Evolutionary conservation across 345 rosid genomes (phyloP).

Genomic region (Sapria himalayana): DNA sequence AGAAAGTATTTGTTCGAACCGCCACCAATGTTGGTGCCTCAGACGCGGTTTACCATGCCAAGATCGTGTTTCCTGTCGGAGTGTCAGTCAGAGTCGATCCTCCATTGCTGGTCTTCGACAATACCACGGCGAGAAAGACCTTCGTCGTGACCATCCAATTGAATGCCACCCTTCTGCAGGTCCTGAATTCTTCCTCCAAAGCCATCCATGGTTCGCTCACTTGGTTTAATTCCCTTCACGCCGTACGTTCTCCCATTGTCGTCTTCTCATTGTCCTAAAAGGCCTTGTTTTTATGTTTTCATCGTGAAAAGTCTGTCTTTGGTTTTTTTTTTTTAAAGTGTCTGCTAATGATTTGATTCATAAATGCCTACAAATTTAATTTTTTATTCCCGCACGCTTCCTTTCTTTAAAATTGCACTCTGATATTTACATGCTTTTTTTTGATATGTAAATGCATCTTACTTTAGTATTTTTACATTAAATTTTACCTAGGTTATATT

Average conservation of each 20-base stretch:
- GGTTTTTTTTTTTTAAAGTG: no score
- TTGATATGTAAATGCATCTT: no score
- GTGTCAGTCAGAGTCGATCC: conserved; percentile 39
- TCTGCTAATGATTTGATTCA: no score
- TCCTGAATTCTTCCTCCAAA: conserved; percentile 36
- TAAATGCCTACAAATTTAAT: no score
- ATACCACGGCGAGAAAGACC: conserved; percentile 30
- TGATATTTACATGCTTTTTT: no score
- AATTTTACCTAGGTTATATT: no score
- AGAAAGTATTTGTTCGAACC: conserved; percentile 29
- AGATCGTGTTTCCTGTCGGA: conserved; percentile 32
- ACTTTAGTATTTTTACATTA: no score
- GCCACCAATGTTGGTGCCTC: conserved; percentile 51
- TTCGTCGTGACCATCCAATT: conserved; percentile 36
- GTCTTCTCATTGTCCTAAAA: no score
- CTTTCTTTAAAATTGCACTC: no score
- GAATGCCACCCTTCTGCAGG: conserved; percentile 22
- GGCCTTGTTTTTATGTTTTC: no score
- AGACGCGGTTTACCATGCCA: conserved; percentile 19
- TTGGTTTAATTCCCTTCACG: conserved; percentile 61
- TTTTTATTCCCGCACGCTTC: no score
- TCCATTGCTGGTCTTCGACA: conserved; percentile 21
- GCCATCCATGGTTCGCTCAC: conserved; percentile 54
- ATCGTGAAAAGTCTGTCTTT: no score
- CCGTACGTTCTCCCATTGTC: conserved; percentile 51